Evolutionary conservation across 257 asterid species (phyloP).

Genomic region (Salvia miltiorrhiza): DNA sequence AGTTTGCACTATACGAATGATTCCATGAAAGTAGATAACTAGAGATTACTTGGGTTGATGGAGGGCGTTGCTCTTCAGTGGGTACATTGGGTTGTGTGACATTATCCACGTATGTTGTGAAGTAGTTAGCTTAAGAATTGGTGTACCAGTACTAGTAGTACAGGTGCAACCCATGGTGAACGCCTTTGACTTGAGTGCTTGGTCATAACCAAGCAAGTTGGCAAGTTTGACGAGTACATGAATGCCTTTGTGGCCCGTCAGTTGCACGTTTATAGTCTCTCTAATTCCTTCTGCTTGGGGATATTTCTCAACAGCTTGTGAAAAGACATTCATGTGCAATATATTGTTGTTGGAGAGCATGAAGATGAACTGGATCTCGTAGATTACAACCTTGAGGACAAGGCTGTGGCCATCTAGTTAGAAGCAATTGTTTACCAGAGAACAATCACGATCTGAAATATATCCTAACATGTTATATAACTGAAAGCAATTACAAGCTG

Average conservation of each 20-base stretch:
- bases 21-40: background rate
- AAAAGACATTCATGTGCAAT: background rate
- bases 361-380: background rate
- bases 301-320: background rate
- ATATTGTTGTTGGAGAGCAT: background rate
- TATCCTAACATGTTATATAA: background rate
- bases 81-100: too few species aligned
- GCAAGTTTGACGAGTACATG: too few species aligned
- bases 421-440: background rate
- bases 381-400: background rate
- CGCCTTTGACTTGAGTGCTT: too few species aligned
- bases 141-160: background rate
- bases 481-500: background rate
- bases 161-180: too few species aligned
- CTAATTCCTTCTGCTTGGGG: background rate
- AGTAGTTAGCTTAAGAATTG: background rate
- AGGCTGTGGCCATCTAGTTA: background rate
- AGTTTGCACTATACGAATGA: background rate
- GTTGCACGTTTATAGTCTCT: too few species aligned
- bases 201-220: too few species aligned
- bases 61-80: background rate
- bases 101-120: background rate
- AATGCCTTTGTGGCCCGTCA: too few species aligned
- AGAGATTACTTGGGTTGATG: background rate
- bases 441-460: background rate